Conservation (phyloP, 805 yeast species). For the Saccharomycopsis oosterbeekiorum region DNA sequence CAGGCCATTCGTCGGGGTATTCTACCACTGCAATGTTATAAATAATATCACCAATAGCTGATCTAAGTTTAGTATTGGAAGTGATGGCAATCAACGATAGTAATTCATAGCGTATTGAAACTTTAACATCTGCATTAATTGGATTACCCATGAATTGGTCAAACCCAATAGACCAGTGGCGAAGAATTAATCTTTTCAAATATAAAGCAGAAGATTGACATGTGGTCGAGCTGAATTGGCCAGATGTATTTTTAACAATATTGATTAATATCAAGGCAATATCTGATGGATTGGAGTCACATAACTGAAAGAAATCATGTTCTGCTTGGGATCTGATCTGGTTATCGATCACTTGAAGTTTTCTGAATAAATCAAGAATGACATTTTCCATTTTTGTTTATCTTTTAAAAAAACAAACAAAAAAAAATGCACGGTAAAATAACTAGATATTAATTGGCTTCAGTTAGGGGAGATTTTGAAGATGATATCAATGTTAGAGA, state of each 20-base stretch:
- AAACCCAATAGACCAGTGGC: conserved; percentile 79
- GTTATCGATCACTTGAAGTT: conserved; percentile 40
- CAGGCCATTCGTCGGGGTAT: conserved; percentile 96
- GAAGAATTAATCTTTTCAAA: conserved; percentile 56
- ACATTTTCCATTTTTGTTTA: conserved; percentile 8
- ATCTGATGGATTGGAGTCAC: conserved; percentile 40
- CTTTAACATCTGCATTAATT: conserved; percentile 43
- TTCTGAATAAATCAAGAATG: conserved; percentile 20
- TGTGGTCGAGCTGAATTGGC: conserved; percentile 25
- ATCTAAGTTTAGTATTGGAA: conserved; percentile 49
- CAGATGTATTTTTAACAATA: conserved; percentile 26
- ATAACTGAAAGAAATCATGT: conserved; percentile 32
- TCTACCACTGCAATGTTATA: conserved; percentile 83
- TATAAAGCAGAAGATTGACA: conserved; percentile 61
- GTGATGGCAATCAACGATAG: conserved; percentile 37
- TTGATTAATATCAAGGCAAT: conserved; percentile 34
- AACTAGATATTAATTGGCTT: not conserved
- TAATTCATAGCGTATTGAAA: conserved; percentile 38
- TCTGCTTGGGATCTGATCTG: conserved; percentile 44
- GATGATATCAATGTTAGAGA: too few relatives aligned
- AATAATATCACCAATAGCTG: conserved; percentile 61
- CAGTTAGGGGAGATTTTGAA: too few relatives aligned
- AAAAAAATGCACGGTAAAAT: too few relatives aligned
- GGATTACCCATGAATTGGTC: conserved; percentile 64
- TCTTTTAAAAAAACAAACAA: not conserved